Conservation (phyloP, 2,329 filamentous ascomycete species). For the Penicillium vulpinum region DNA sequence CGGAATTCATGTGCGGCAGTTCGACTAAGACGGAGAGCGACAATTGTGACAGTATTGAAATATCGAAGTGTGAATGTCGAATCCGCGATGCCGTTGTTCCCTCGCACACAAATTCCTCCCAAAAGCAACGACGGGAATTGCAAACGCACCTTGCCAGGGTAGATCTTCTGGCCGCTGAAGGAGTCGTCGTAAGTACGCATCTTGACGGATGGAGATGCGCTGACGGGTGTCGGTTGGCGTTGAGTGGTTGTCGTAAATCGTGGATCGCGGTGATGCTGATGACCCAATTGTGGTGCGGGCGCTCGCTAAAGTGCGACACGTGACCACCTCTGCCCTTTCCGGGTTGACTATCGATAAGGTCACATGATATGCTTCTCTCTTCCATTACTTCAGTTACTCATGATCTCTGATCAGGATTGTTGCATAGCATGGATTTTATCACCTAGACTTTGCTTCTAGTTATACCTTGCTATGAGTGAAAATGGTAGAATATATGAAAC, state of each 20-base stretch:
- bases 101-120: conserved; percentile 20
- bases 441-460: background rate
- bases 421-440: background rate
- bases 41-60: conserved; percentile 5
- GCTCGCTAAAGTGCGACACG: conserved; percentile 49
- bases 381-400: background rate
- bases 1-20: conserved; percentile 9
- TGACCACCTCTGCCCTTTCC: conserved; percentile 44
- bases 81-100: conserved; percentile 15
- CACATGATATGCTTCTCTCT: conserved; percentile 1
- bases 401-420: background rate
- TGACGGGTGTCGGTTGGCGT: conserved; percentile 46
- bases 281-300: conserved; percentile 46
- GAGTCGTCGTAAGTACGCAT: conserved; percentile 78
- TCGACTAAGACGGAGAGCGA: conserved; percentile 8
- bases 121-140: conserved; percentile 20
- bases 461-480: too few relatives aligned
- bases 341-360: conserved; percentile 12
- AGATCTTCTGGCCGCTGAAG: conserved; percentile 76
- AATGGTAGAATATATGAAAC: background rate
- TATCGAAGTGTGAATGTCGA: conserved; percentile 8
- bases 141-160: conserved; percentile 71
- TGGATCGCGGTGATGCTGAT: conserved; percentile 38
- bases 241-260: conserved; percentile 46
- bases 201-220: conserved; percentile 55